Base-by-base conservation (phyloP, 139 green algal genomes). In the Closterium sp. region DNA sequence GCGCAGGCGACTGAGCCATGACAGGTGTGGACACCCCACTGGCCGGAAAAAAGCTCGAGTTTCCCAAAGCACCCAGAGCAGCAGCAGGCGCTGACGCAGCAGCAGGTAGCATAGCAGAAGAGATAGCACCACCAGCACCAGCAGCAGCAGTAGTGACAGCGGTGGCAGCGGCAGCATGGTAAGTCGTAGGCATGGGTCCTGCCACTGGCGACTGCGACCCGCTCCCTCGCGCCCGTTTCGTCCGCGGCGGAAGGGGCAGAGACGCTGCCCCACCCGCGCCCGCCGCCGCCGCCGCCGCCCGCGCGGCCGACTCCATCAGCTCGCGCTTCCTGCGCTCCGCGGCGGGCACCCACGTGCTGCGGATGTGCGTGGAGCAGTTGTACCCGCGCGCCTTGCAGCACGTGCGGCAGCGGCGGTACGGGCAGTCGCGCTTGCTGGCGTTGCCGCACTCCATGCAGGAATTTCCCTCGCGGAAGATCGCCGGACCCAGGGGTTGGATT, bases 261-360 rank as follows among this genome's bases (percentile, higher is more conserved):
- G 31, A 21, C 0, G 83, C 16, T 23, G n/a, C 30, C 7, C n/a
- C n/a, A n/a, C n/a, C n/a, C n/a, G n/a, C n/a, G n/a, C 64, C 64
- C 83, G 31, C 25, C 0, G 83, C 16, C 83, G n/a, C 30, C 7
- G 30, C 83, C 83, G 25, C 31, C 7, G 30, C 83, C 28, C 30
- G 30, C 83, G 83, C 83, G 30, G 30, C 83, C 9, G 83, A 32
- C n/a, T 86, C 83, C 83, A 86, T 86, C 83, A 32, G 83, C 83
- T 94, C 90, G 33, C 89, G 84, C 76, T 94, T 91, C n/a, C 91
- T 36, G 19, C 91, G 88, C 88, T 94, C 94, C 33, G 91, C 91
- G 23, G 91, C 91, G n/a, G 91, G 91, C 8, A 94, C 91, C 91
- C 91, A 94, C n/a, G 91, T 94, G 91, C 91, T 94, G 90, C 94